phyloP scores from a whole-genome alignment of 2,329 filamentous ascomycete species.

The Colletotrichum sp. region DNA sequence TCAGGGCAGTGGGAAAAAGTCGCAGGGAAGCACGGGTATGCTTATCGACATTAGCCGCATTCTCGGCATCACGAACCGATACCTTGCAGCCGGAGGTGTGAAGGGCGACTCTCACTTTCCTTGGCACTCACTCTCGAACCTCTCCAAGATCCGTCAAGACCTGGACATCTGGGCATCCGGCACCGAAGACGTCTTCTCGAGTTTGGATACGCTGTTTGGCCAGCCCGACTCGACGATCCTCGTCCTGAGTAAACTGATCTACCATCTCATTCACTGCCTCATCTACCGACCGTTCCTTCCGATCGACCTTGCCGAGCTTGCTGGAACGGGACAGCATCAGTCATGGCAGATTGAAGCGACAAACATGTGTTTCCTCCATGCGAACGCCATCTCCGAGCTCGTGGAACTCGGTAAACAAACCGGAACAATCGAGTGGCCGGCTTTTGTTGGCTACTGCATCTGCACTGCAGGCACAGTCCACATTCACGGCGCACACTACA shows the following conservation, averaged over 20 bases:
- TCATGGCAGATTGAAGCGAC: slow-evolving; percentile 94
- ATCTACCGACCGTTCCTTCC: slow-evolving; percentile 88
- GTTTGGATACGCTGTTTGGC: slow-evolving; percentile 75
- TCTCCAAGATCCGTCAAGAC: slow-evolving; percentile 86
- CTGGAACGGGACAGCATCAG: slow-evolving; percentile 82
- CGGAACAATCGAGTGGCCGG: slow-evolving; percentile 81
- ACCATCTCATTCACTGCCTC: slow-evolving; percentile 85
- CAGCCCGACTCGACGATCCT: slow-evolving; percentile 80
- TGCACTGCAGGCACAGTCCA: slow-evolving; percentile 88
- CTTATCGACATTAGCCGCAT: slow-evolving; percentile 86
- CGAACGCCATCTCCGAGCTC: slow-evolving; percentile 85
- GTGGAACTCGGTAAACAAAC: slow-evolving; percentile 80
- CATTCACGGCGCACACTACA: slow-evolving; percentile 84
- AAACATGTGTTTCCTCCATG: slow-evolving; percentile 84
- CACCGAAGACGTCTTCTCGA: slow-evolving; percentile 79
- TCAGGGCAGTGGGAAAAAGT: slow-evolving; percentile 70
- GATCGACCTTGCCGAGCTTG: slow-evolving; percentile 81
- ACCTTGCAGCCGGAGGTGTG: slow-evolving; percentile 83
- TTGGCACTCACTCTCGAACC: slow-evolving; percentile 84
- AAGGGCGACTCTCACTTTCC: slow-evolving; percentile 91
- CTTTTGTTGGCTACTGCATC: slow-evolving; percentile 86
- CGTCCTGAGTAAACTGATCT: slow-evolving; percentile 84
- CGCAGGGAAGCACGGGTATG: slow-evolving; percentile 79
- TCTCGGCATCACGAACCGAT: slow-evolving; percentile 81
- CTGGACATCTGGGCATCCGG: slow-evolving; percentile 85